A percentile compares a stretch with the other conserved stretches of the same genome.
phyloP scores from a whole-genome alignment of 139 green algal species.

The Haematococcus lacustris region DNA sequence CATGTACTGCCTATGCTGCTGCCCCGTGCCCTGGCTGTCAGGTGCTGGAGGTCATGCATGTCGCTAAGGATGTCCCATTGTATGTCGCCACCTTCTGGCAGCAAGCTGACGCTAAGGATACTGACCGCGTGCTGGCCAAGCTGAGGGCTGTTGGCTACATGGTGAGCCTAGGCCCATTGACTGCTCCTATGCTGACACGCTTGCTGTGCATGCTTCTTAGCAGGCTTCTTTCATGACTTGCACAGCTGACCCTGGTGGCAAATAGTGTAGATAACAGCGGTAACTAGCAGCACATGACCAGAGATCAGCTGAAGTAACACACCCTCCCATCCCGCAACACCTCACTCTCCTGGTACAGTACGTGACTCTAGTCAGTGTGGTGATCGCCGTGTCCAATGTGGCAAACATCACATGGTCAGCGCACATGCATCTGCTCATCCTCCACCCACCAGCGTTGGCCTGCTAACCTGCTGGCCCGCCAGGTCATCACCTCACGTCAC shows the following conservation, averaged over 20 bases:
- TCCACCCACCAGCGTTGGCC: not conserved
- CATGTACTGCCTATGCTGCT: not conserved
- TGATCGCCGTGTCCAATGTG: too few species aligned
- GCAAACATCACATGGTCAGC: not conserved
- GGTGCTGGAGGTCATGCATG: too few species aligned
- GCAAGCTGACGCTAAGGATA: slow-evolving; percentile 1
- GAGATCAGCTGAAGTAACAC: not conserved
- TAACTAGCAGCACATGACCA: not conserved
- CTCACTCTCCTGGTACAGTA: not conserved
- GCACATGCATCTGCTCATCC: too few species aligned
- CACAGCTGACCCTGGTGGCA: not conserved
- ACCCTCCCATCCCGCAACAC: not conserved
- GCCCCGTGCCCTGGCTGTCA: not conserved
- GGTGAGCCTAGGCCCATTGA: not conserved
- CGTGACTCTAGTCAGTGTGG: not conserved
- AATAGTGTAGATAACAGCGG: not conserved
- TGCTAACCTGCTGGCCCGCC: not conserved
- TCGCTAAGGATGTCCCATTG: slow-evolving; percentile 9
- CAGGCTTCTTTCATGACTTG: not conserved
- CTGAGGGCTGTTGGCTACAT: slow-evolving; percentile 5
- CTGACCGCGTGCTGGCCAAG: not conserved
- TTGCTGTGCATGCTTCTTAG: not conserved
- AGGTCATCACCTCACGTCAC: slow-evolving; percentile 1
- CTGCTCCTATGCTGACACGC: not conserved
- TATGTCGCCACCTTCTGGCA: slow-evolving; percentile 23